Base-by-base conservation (phyloP, 306 rosid species). In the Mimosa pudica region DNA sequence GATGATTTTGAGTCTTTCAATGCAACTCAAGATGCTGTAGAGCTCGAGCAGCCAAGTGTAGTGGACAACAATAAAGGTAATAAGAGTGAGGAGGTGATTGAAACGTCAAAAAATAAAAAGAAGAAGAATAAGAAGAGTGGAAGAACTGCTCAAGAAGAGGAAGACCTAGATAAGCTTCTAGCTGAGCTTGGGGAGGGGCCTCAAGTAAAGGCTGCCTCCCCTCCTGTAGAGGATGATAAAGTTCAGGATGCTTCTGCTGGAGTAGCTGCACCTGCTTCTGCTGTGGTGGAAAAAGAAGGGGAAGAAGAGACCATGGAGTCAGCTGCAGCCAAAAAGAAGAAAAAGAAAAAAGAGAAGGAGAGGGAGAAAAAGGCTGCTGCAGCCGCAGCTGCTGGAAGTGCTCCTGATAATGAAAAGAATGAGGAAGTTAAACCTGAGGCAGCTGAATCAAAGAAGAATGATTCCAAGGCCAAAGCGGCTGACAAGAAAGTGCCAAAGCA, bases 401-500 rank as follows among this genome's bases (percentile, higher is more conserved):
- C 61, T 55, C 75, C 33, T 2, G 84, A 77, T 57, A 77, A 71
- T 70, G 97, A 89, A 83, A 81, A 82, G 64, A 84, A 47, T 18
- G 63, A 57, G 41, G 91, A 70, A 10, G 55, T 48, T 33, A 83
- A 89, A 71, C 61, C 48, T n/a, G 98, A 90, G 69, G 17, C 20
- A 2, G 47, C 54, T 36, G 95, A 88, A 71, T 52, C 92, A 46
- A 94, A 92, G 83, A 94, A 92, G 87, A 93, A 83, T 54, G 93
- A 89, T 5, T 83, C 83, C 7, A 95, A 92, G 83, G 73, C 90
- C 57, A 95, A 92, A 90, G 90, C 85, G 24, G 85, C 80, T 4
- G 98, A 92, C 82, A 95, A 92, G 92, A 95, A 95, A 84, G 76
- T 95, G 74, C 99, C 99, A 61, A 95, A 95, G 86, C 99, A 95